Base-by-base conservation (phyloP, 2,329 filamentous ascomycete species). In the Ascomycota sp. region DNA sequence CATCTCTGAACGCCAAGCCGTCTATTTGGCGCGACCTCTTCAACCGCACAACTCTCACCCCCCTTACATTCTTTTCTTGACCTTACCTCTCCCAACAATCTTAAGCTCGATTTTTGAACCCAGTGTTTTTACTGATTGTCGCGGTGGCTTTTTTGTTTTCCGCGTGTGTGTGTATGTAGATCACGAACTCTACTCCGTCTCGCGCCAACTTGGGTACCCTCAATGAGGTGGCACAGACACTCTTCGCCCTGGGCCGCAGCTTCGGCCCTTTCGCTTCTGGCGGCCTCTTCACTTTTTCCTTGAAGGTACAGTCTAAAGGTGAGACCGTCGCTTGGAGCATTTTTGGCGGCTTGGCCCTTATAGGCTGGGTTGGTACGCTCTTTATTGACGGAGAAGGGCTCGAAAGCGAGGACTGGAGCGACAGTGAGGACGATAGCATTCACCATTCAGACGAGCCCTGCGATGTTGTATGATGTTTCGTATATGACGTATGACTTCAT, bases 191-290 rank as follows among this genome's bases (percentile, higher is more conserved):
- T 1, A 81, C 83, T 0, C 80, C 83, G 0, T 82, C 85, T 7
- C 69, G 86, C 48, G 73, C 77, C 5, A 83, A 80, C 1, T 65
- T 98, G 0, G 89, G 89, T 3, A 83, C 81, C 0, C 63, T 98
- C 19, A 94, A 98, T 44, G 89, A 89, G 8, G 66, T 95, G 21
- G 89, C 89, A 0, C 89, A 98, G 51, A 93, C 83, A 0, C 69
- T 98, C 0, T 92, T 82, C 0, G 89, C 89, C 0, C 81, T 80
- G 0, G 89, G 89, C 7, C 73, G 89, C 35, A 83, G 85, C 26
- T 67, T 82, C 1, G 89, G 89, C 0, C 89, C 89, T 0, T 85
- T 95, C 39, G 58, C 92, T 1, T 89, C 83, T 0, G 89, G 89
- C 0, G 74, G 74, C 0, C 59, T 98, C 0, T 98, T 92, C 50